Conservation (phyloP, 83 land plant species). For the Picea abies region DNA sequence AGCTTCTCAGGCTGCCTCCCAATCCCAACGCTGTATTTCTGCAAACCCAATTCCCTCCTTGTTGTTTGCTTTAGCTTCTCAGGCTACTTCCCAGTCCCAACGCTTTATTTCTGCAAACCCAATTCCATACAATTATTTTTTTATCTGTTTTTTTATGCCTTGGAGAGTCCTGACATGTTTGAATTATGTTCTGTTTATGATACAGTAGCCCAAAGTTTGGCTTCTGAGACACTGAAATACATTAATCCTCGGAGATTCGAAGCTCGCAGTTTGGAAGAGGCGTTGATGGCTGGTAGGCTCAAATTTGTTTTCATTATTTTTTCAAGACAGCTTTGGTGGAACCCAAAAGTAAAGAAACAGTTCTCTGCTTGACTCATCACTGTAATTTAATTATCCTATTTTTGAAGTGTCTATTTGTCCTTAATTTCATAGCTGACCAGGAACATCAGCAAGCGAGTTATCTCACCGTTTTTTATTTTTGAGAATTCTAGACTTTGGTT, state of each 20-base stretch:
- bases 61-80: constrained; percentile 68
- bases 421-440: not conserved
- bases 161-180: not conserved
- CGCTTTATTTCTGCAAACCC: constrained; percentile 41
- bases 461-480: too few species aligned
- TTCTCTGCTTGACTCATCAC: not conserved
- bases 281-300: constrained; percentile 79
- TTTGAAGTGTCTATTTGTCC: not conserved
- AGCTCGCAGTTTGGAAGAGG: constrained; percentile 78
- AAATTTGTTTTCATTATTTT: constrained; percentile 5
- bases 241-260: constrained; percentile 57
- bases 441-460: not conserved
- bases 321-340: not conserved
- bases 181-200: not conserved
- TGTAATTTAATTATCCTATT: not conserved
- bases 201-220: constrained; percentile 60
- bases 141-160: not conserved
- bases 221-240: constrained; percentile 62
- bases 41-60: constrained; percentile 34
- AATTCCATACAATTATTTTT: not conserved
- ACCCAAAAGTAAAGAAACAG: not conserved
- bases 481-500: not conserved
- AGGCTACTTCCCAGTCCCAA: constrained; percentile 58
- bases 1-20: constrained; percentile 55
- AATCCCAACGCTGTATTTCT: constrained; percentile 63